phyloP scores from a whole-genome alignment of 148 eudicot genomes.

The Limonium bicolor region DNA sequence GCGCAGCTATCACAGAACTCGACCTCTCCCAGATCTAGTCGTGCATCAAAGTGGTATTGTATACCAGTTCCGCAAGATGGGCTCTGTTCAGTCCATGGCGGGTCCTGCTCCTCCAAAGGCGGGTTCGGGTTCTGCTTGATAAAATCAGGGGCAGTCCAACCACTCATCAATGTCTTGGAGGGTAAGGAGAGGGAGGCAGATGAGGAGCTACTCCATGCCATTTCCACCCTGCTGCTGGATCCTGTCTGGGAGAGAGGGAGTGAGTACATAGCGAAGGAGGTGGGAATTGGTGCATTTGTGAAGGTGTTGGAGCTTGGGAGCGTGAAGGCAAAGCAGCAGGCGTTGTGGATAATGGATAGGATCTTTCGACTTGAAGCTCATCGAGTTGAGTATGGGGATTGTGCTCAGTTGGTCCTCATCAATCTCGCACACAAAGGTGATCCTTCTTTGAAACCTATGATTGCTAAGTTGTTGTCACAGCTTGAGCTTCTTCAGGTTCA shows the following conservation, averaged over 20 bases:
- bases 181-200: conserved; percentile 54
- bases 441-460: conserved; percentile 27
- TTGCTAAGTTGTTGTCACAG: conserved; percentile 65
- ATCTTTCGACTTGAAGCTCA: conserved; percentile 39
- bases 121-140: conserved; percentile 70
- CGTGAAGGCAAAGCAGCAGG: conserved; percentile 47
- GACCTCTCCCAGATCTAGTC: conserved; percentile 17
- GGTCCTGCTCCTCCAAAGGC: conserved; percentile 33
- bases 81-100: conserved; percentile 48
- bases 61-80: conserved; percentile 25
- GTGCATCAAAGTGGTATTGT: conserved; percentile 41
- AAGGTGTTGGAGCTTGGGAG: conserved; percentile 42
- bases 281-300: conserved; percentile 28
- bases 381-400: conserved; percentile 40
- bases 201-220: conserved; percentile 40
- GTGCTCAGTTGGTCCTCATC: conserved; percentile 52
- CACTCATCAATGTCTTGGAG: conserved; percentile 32
- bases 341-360: conserved; percentile 66
- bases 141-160: conserved; percentile 45
- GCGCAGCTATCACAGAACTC: conserved; percentile 59
- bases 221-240: conserved; percentile 51
- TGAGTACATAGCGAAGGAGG: conserved; percentile 22
- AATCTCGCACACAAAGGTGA: conserved; percentile 67
- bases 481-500: conserved; percentile 78
- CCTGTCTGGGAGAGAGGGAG: conserved; percentile 61